A percentile compares a stretch with the other conserved stretches of the same genome.
These are phyloP conservation scores for Salvia rosmarinus DNA, from an alignment of 257 asterid species.

Conservation along the genomic window DNA sequence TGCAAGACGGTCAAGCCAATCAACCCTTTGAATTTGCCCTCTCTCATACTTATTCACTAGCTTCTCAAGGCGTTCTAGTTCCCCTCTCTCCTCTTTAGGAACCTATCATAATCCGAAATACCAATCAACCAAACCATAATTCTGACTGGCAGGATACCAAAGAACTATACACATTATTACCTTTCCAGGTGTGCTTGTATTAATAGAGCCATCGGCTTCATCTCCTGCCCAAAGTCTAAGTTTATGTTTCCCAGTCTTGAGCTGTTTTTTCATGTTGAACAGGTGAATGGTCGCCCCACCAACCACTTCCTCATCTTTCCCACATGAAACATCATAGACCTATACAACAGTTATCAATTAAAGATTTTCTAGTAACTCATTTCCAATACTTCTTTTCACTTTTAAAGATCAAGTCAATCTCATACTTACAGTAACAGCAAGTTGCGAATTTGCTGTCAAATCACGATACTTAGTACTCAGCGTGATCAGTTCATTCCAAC, in stretches of 20 bases:
- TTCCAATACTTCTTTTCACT: neutral
- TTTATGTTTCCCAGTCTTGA: slow-evolving; percentile 93
- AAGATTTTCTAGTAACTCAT: slow-evolving; percentile 17
- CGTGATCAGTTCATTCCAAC: slow-evolving; percentile 93
- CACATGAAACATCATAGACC: slow-evolving; percentile 92
- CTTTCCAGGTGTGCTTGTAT: slow-evolving; percentile 91
- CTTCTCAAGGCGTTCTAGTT: slow-evolving; percentile 93
- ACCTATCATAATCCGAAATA: slow-evolving; percentile 55
- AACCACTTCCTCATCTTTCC: slow-evolving; percentile 66
- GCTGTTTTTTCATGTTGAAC: slow-evolving; percentile 85
- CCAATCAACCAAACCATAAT: slow-evolving; percentile 21
- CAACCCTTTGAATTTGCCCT: slow-evolving; percentile 96
- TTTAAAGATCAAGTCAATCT: neutral
- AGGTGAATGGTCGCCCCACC: slow-evolving; percentile 98
- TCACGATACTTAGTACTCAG: slow-evolving; percentile 94
- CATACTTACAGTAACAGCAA: slow-evolving; percentile 75
- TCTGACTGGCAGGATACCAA: slow-evolving; percentile 5
- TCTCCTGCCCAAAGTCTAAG: slow-evolving; percentile 88
- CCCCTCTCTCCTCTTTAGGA: slow-evolving; percentile 97
- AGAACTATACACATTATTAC: slow-evolving; percentile 36
- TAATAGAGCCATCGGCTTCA: slow-evolving; percentile 93
- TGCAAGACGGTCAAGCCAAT: slow-evolving; percentile 96
- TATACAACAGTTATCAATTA: slow-evolving; percentile 33
- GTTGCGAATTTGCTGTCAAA: slow-evolving; percentile 88
- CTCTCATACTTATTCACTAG: slow-evolving; percentile 92